Conservation (phyloP, 1,284 basidiomycete genomes). For the Pseudozyma thailandica region DNA sequence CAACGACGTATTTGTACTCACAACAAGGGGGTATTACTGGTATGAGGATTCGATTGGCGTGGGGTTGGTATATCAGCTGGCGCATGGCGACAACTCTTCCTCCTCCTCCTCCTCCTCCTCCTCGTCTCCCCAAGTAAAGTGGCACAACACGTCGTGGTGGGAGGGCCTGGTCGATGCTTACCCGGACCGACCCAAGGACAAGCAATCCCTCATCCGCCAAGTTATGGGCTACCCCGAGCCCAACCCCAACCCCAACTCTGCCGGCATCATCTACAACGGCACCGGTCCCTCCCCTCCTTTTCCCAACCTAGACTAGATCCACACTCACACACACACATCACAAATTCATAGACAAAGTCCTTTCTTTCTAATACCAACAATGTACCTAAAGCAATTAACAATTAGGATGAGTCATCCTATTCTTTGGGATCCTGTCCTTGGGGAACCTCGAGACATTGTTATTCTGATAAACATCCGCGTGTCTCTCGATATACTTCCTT, state of each 20-base stretch:
- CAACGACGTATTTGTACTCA: conserved; percentile 38
- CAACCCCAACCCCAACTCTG: conserved; percentile 22
- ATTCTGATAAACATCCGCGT: conserved; percentile 57
- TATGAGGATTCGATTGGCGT: conserved; percentile 16
- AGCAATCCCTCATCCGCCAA: conserved; percentile 20
- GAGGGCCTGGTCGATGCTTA: conserved; percentile 38
- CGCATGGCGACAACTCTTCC: background rate
- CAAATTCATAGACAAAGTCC: too few relatives aligned
- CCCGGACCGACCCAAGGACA: conserved; percentile 27
- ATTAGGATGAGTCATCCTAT: conserved; percentile 19
- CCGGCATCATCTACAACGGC: conserved; percentile 28
- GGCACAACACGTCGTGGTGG: conserved; percentile 29
- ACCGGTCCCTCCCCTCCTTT: conserved; percentile 21
- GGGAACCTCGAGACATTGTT: conserved; percentile 56
- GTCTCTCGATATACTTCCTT: conserved; percentile 53
- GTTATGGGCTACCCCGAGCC: conserved; percentile 31
- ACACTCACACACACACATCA: too few relatives aligned
- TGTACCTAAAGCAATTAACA: conserved; percentile 11
- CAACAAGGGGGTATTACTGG: conserved; percentile 41
- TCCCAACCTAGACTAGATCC: conserved; percentile 16
- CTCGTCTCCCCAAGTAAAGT: too few relatives aligned
- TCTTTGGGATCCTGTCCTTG: conserved; percentile 52
- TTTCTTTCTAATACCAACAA: too few relatives aligned
- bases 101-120: too few relatives aligned
- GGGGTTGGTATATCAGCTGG: conserved; percentile 31